Conservation (phyloP, 371 early-diverging fungal species). For the Thermomucor indicae-seudaticae region DNA sequence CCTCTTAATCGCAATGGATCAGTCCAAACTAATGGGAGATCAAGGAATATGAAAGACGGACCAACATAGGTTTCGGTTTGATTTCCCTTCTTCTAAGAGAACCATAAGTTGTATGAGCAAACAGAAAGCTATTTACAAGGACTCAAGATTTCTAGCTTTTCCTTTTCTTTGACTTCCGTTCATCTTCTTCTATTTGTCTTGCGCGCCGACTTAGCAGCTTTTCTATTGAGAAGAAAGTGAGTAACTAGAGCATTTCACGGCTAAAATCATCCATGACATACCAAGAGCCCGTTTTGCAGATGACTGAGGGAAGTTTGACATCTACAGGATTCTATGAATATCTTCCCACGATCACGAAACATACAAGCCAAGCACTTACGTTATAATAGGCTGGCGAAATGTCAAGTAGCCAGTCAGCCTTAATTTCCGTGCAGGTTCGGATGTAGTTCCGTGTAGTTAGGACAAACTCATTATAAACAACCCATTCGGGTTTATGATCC, state of each 20-base stretch:
- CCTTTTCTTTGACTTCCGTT: constrained; percentile 28
- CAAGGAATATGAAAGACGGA: too few relatives aligned
- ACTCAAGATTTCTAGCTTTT: constrained; percentile 18
- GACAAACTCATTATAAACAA: constrained; percentile 97
- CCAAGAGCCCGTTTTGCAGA: constrained; percentile 85
- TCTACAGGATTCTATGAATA: constrained; percentile 30
- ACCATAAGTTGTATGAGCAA: too few relatives aligned
- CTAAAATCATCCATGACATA: too few relatives aligned
- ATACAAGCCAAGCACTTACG: constrained; percentile 2
- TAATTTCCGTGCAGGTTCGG: constrained; percentile 88
- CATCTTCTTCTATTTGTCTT: constrained; percentile 27
- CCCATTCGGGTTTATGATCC: constrained; percentile 93
- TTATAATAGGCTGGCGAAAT: constrained; percentile 78
- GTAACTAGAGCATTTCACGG: too few relatives aligned
- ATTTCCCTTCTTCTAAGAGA: too few relatives aligned
- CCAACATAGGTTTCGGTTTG: too few relatives aligned
- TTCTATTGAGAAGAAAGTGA: too few relatives aligned
- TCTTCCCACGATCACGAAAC: background rate
- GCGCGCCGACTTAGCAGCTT: constrained; percentile 37
- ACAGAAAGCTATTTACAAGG: too few relatives aligned
- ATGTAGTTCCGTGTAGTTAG: constrained; percentile 94
- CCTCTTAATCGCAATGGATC: too few relatives aligned
- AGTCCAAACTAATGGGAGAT: too few relatives aligned
- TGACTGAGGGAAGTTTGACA: constrained; percentile 86
- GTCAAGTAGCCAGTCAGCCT: constrained; percentile 91